Conservation (phyloP, 139 green algal genomes). For the Chlamydomonas applanata region DNA sequence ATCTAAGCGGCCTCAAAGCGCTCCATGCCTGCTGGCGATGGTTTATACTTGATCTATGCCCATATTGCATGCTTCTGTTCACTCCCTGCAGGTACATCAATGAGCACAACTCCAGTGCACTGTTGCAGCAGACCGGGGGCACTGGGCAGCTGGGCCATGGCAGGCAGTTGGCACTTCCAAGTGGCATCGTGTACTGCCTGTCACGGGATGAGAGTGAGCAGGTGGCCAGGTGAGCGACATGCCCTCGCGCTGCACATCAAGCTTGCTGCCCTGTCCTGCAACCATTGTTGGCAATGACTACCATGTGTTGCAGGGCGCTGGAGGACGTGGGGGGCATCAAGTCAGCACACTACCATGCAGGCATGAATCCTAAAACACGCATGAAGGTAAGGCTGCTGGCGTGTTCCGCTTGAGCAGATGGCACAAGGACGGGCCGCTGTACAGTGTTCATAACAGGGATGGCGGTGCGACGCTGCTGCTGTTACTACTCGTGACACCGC, state of each 20-base stretch:
- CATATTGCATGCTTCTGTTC: no score
- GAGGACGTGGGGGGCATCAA: conserved; percentile 43
- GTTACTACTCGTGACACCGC: no score
- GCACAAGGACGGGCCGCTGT: no score
- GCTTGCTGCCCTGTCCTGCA: no score
- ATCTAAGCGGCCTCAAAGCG: no score
- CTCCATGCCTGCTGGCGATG: no score
- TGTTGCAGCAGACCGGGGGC: not conserved
- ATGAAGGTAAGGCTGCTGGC: conserved; percentile 57
- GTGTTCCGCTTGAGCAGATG: no score
- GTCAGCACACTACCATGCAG: conserved; percentile 82
- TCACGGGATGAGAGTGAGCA: conserved; percentile 80
- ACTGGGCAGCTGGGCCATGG: conserved; percentile 2
- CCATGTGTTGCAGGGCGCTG: not conserved
- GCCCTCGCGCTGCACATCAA: no score
- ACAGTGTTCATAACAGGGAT: not conserved
- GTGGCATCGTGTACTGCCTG: conserved; percentile 93
- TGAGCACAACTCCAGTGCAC: conserved; percentile 11
- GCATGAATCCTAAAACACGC: conserved; percentile 76
- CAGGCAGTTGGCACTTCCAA: conserved; percentile 11
- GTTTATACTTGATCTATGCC: no score
- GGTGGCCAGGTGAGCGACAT: conserved; percentile 50
- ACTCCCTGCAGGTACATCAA: conserved; percentile 23
- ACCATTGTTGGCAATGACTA: no score
- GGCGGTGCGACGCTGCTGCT: not conserved